Evolutionary conservation across 768 basidiomycete species (phyloP), one percentile per base, ranked within the genome.

Genomic region (Botryobasidium botryosum): DNA sequence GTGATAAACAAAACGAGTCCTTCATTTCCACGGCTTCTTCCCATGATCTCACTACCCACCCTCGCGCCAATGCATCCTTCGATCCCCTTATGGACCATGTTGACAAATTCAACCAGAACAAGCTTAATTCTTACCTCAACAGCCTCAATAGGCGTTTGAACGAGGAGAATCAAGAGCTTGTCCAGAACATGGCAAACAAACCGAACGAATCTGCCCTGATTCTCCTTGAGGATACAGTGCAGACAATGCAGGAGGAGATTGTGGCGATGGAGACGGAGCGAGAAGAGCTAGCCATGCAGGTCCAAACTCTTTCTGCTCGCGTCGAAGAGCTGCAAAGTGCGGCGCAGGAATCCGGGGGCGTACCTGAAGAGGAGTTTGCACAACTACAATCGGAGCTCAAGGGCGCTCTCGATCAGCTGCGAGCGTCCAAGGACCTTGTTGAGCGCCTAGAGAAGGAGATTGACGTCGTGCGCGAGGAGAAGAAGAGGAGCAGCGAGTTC

Each of bases 121-220:
- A 88, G 61, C 60, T 92, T 51, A 91, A 92, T 49, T 68, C 70
- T 8, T 91, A 92, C 58, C 59, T 92, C 55, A 84, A 91, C 60
- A 77, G 79, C 7, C 65, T 92, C 41, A 92, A 92, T 59, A 65
- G 77, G 35, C 69, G 79, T 45, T 57, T 92, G 44, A 80, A 84
- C 52, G 81, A 87, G 57, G 88, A 92, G 64, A 91, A 90, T 56
- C 71, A 84, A 55, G 60, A 55, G 10, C 65, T 90, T 6, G 57
- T 75, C 4, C 68, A 69, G 38, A 66, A 71, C 46, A 53, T 85
- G 20, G 35, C 36, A 33, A 17, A 33, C n/a, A 33, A 8, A 31
- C 29, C 18, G 6, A 15, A 15, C 12, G 35, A 42, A 21, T 25
- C 37, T 2, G 17, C 24, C 25, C 40, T 13, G 28, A 21, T 10